Evolutionary conservation across 305 asterid species (phyloP).

Genomic region (Petunia hybrid): DNA sequence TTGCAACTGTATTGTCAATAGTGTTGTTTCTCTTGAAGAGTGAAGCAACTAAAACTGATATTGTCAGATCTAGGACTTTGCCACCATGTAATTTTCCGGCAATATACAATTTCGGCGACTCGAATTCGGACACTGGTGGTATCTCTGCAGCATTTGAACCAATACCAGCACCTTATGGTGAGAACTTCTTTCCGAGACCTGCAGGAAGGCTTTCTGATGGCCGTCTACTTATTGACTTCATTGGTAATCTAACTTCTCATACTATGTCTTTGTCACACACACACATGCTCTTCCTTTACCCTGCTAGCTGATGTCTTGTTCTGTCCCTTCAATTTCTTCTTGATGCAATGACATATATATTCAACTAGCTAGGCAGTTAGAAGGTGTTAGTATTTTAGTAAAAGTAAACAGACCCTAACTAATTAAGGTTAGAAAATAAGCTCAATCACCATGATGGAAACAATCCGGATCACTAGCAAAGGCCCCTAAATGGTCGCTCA

Average conservation of each 20-base stretch:
- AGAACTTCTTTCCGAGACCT: constrained; percentile 50
- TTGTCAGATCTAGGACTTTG: neutral
- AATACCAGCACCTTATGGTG: constrained; percentile 52
- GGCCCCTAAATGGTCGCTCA: neutral
- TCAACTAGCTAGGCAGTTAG: neutral
- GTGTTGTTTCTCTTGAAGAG: constrained; percentile 6
- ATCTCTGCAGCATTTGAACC: constrained; percentile 55
- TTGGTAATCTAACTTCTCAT: constrained; percentile 40
- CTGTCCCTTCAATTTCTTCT: neutral
- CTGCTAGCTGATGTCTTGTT: too few species aligned
- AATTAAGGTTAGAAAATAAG: neutral
- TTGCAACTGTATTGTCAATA: constrained; percentile 9
- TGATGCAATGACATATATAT: neutral
- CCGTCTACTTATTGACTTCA: constrained; percentile 57
- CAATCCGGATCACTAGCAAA: neutral
- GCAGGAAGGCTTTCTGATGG: constrained; percentile 61
- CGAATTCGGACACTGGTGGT: constrained; percentile 63
- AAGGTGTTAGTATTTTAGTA: neutral
- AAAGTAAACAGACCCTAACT: neutral
- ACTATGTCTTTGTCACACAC: too few species aligned
- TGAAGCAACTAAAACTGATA: neutral
- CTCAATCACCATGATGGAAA: neutral
- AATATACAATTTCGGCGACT: constrained; percentile 61
- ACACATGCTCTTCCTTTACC: too few species aligned
- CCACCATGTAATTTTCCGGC: constrained; percentile 55